Base-by-base conservation (phyloP, 257 asterid species). In the Linderniella brevidens region DNA sequence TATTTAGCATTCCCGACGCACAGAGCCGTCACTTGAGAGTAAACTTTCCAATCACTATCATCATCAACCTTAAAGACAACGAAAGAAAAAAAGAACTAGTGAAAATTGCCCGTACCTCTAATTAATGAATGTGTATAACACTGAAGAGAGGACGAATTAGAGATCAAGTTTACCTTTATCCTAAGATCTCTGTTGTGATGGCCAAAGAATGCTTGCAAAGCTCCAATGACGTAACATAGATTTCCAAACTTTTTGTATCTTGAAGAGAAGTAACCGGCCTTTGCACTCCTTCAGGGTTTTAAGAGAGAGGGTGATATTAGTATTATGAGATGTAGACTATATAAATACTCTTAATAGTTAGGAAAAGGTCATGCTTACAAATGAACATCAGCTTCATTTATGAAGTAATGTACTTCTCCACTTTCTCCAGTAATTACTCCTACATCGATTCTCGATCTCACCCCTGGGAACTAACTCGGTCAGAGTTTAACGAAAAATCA, bases 261-360 rank as follows among this genome's bases (percentile, higher is more conserved):
- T 55, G 87, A 71, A 50, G 92, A 76, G 61, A 61, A 65, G 48
- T 74, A 77, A 64, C 92, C 92, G 42, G 92, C 92, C 70, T 80
- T 80, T 11, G 92, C 87, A 58, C 87, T 80, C 67, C 92, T 80
- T 68, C 49, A 47, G 41, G 55, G 48, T 42, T 54, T 37, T 4
- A 35, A 42, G 25, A 42, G 8, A 20, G 43, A 39, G 15, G 15
- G 15, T 39, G 43, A 8, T 17, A 1, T 17, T 12, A 15, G 51
- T 11, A 1, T 9, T 18, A 17, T 46, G 6, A 7, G 10, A 46
- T n/a, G 25, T 0, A 46, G 8, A 46, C 35, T 6, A 29, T 15
- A 1, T 17, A 17, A n/a, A n/a, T n/a, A n/a, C n/a, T n/a, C 25
- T 17, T 46, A 29, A 11, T 3, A 46, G 32, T 17, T 3, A 17